Percentiles rank a stretch among this genome's conserved stretches.
Evolutionary conservation across 2,329 filamentous ascomycete genomes (phyloP).

Genomic region (Seiridium cupressi): DNA sequence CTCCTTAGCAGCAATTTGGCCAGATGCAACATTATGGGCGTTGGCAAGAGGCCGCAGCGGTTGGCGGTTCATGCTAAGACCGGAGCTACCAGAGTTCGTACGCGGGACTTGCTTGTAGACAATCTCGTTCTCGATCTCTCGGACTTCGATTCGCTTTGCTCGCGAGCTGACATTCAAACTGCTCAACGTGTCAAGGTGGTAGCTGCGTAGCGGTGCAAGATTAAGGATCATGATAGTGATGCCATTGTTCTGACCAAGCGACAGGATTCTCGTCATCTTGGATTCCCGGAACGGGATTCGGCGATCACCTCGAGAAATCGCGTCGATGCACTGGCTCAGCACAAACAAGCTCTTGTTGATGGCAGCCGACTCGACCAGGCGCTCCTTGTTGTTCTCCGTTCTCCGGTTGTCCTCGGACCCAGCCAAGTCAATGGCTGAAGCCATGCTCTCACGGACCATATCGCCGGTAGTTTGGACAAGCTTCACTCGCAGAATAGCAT

Average conservation of each 20-base stretch:
- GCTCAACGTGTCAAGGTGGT: constrained; percentile 90
- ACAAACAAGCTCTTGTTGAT: constrained; percentile 99
- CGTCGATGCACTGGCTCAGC: constrained; percentile 90
- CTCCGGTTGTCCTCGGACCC: constrained; percentile 94
- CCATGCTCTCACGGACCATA: constrained; percentile 72
- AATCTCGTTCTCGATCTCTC: constrained; percentile 93
- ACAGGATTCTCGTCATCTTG: constrained; percentile 95
- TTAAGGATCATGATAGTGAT: constrained; percentile 97
- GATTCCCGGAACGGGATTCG: constrained; percentile 92
- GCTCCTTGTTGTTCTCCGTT: constrained; percentile 90
- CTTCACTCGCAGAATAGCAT: constrained; percentile 89
- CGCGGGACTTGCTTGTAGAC: constrained; percentile 76
- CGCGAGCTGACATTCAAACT: constrained; percentile 93
- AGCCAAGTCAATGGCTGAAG: constrained; percentile 90
- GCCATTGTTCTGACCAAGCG: constrained; percentile 90
- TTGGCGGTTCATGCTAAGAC: constrained; percentile 56
- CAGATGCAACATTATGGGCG: constrained; percentile 70
- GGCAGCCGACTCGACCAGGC: constrained; percentile 89
- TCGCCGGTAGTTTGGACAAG: constrained; percentile 73
- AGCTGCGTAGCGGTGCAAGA: constrained; percentile 84
- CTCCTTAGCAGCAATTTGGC: constrained; percentile 49
- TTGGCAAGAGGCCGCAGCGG: constrained; percentile 76
- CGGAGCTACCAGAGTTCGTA: constrained; percentile 35
- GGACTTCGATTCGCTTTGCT: constrained; percentile 93
- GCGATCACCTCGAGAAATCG: constrained; percentile 72